Evolutionary conservation across 2,329 filamentous ascomycete genomes (phyloP), one percentile per base, ranked within the genome.

Genomic region (Thelonectria rubi): DNA sequence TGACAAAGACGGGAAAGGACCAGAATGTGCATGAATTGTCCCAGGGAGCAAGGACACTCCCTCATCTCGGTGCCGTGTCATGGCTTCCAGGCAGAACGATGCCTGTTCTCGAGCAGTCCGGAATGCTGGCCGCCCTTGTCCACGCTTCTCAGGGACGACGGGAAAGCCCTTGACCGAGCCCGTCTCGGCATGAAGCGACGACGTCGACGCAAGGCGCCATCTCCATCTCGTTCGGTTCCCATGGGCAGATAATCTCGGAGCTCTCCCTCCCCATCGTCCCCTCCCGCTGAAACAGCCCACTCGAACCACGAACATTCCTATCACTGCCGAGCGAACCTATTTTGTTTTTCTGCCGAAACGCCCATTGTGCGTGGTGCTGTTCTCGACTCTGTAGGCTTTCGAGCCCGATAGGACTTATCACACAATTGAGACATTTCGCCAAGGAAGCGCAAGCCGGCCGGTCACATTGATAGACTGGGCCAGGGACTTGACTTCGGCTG

Each of bases 201-300:
- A 53, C 39, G 18, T 7, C 4, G 4, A 4, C 24, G 7, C 7
- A n/a, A n/a, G n/a, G n/a, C 39, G 17, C 48, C 45, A 55, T 45
- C 39, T 48, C 46, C 17, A 63, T 63, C 30, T 51, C 20, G 20
- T 50, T 39, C 21, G 46, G 20, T 37, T 32, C 30, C 15, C 40
- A 6, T 54, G 54, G 49, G 59, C 48, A 53, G 48, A 57, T 52
- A 24, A 24, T 48, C 42, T 43, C 34, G 34, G 18, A 15, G 30
- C 32, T 45, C 10, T 30, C 21, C 20, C 12, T 26, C 42, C 42
- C 24, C 26, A 18, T 5, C n/a, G 50, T 42, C 50, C 57, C 61
- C 61, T 64, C 61, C 54, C 53, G 57, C 58, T 64, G 62, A 64
- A 64, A 64, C 62, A 55, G 54, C 45, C 62, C 62, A 64, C 54